A percentile compares a stretch with the other conserved stretches of the same genome.
These are phyloP conservation scores for Cystoderma amianthinum DNA, from an alignment of 768 basidiomycete genomes.

Conservation along the genomic window DNA sequence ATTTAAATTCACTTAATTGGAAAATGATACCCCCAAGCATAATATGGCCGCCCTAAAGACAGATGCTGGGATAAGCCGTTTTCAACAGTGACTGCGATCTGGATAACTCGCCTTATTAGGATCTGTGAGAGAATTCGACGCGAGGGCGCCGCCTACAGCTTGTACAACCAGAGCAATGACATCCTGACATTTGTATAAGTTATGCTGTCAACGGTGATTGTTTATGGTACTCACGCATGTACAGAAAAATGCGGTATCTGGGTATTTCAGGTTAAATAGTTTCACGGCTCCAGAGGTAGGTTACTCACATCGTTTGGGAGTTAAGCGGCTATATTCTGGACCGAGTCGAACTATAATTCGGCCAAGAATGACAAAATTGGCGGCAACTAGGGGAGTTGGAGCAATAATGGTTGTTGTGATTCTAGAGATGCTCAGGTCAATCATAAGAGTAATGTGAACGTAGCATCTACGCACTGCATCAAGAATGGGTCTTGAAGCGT, in stretches of 20 bases:
- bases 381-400: slow-evolving; percentile 51
- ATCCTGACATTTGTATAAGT: no score
- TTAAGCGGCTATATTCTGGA: slow-evolving; percentile 36
- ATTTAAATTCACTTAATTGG: slow-evolving; percentile 24
- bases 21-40: slow-evolving; percentile 48
- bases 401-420: slow-evolving; percentile 47
- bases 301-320: slow-evolving; percentile 32
- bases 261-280: neutral
- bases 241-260: slow-evolving; percentile 37
- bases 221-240: slow-evolving; percentile 18
- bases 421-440: slow-evolving; percentile 17
- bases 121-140: slow-evolving; percentile 20
- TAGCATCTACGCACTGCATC: slow-evolving; percentile 9
- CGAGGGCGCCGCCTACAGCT: slow-evolving; percentile 46
- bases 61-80: slow-evolving; percentile 1
- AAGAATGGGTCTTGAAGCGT: slow-evolving; percentile 9
- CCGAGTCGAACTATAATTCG: slow-evolving; percentile 37
- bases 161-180: slow-evolving; percentile 47
- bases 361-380: slow-evolving; percentile 54
- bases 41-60: slow-evolving; percentile 43
- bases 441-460: slow-evolving; percentile 1
- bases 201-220: no score
- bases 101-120: slow-evolving; percentile 7
- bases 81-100: slow-evolving; percentile 3
- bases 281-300: neutral